These are phyloP conservation scores for Eragrostis nindensis DNA, from an alignment of 176 grass and related monocot species.

Conservation along the genomic window DNA sequence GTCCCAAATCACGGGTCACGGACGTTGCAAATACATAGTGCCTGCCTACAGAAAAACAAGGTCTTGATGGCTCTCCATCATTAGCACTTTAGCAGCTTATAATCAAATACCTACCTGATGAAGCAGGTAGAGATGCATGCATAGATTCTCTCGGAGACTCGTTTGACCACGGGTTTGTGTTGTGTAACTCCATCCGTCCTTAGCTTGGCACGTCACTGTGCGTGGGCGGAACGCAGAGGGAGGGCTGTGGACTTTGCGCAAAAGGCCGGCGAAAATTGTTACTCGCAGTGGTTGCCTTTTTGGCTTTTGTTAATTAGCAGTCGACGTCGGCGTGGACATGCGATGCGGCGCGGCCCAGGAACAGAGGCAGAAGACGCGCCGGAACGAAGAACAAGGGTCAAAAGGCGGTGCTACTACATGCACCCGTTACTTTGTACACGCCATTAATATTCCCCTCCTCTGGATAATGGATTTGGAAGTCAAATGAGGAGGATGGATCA, in stretches of 20 bases:
- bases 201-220: not conserved
- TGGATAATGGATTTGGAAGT: not conserved
- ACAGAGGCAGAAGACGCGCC: not conserved
- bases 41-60: too few relatives aligned
- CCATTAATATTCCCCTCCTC: not conserved
- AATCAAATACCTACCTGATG: too few relatives aligned
- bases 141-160: not conserved
- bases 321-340: conserved; percentile 4
- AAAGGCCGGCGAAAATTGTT: not conserved
- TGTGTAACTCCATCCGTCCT: not conserved
- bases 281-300: not conserved
- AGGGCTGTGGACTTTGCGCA: conserved; percentile 10
- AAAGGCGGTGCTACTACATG: not conserved
- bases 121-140: too few relatives aligned
- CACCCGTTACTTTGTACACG: not conserved
- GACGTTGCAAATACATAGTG: too few relatives aligned
- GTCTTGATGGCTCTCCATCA: too few relatives aligned
- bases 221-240: not conserved
- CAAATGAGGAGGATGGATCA: not conserved
- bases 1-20: not conserved
- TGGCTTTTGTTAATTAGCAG: not conserved
- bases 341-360: not conserved
- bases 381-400: too few relatives aligned
- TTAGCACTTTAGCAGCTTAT: too few relatives aligned
- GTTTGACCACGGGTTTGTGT: not conserved